Percentiles rank a stretch among this genome's conserved stretches.
Conservation (phyloP, 108 stramenopile genomes). For the Pseudonitzschia multiseries region DNA sequence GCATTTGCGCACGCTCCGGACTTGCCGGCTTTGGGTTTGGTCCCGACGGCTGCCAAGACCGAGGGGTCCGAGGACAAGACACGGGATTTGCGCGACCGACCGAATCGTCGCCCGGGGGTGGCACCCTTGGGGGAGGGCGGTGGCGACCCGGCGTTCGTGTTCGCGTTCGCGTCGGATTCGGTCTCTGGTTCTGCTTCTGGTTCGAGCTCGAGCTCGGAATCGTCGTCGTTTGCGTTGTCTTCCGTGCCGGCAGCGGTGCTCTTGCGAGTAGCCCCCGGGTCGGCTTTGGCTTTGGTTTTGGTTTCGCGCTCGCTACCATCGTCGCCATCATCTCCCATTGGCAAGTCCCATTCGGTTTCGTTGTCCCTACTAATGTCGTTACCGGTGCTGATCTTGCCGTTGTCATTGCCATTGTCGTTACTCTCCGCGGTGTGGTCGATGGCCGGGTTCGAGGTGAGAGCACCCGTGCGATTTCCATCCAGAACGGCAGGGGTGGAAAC, state of each 20-base stretch:
- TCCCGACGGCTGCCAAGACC: not conserved
- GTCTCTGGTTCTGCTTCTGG: not conserved
- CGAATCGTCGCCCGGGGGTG: slow-evolving; percentile 7
- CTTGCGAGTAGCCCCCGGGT: not conserved
- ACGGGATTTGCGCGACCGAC: slow-evolving; percentile 15
- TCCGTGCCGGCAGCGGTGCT: not conserved
- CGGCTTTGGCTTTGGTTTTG: not conserved
- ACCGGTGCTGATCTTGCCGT: too few species aligned
- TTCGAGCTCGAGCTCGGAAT: not conserved
- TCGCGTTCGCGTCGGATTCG: not conserved
- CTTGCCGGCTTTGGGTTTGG: not conserved
- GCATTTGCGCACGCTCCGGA: not conserved
- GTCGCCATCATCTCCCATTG: not conserved
- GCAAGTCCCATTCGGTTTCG: not conserved
- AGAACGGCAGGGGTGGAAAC: too few species aligned
- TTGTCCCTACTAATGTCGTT: not conserved
- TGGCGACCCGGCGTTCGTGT: not conserved
- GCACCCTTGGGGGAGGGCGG: not conserved
- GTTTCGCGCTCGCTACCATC: not conserved
- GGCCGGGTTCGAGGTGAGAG: too few species aligned
- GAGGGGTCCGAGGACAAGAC: not conserved
- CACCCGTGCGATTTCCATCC: too few species aligned
- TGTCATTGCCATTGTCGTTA: too few species aligned
- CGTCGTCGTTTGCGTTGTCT: not conserved
- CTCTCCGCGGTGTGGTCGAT: too few species aligned